Base-by-base conservation (phyloP, 2,329 filamentous ascomycete genomes). In the Zymoseptoria passerinii region DNA sequence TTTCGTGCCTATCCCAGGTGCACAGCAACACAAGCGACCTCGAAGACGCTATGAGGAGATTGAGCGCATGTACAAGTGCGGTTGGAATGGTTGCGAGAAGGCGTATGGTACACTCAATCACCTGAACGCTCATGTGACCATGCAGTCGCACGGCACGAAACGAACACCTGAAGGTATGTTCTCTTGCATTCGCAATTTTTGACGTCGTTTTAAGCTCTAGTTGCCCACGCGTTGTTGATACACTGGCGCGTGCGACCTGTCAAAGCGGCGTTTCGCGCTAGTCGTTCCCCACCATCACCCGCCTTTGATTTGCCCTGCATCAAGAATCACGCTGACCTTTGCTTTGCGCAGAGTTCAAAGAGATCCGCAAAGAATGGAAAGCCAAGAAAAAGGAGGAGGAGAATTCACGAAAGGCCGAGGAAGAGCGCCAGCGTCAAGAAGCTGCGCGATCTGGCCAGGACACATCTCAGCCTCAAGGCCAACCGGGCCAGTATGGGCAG, bases 51-150 rank as follows among this genome's bases (percentile, higher is more conserved):
- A 96, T 69, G 94, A 99, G 75, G 94, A 99, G 73, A 99, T 99
- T 68, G 94, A 99, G 78, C 87, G 94, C 71, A 97, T 99, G 94
- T 97, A 99, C 80, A 97, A 97, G 76, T 99, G 94, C 71, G 94
- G 92, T 27, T 97, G 91, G 90, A 92, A 96, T 65, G 92, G 92
- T 8, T 99, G 94, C 71, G 94, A 99, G 76, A 99, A 99, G 77
- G 94, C 94, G 2, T 99, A 99, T 67, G 94, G 94, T 60, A 99
- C 94, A 52, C 77, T 99, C 62, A 99, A 99, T 74, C 94, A 99
- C 73, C 75, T 99, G 67, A 99, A 99, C 71, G 94, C 94, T 48
- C 94, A 99, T 71, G 94, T 99, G 53, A 97, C 94, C 13, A 97
- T 97, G 94, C 94, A 99, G 74, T 94, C 90, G 61, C 94, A 99